Evolutionary conservation across 2,329 filamentous ascomycete species (phyloP).

Genomic region (Colletotrichum spinosum): DNA sequence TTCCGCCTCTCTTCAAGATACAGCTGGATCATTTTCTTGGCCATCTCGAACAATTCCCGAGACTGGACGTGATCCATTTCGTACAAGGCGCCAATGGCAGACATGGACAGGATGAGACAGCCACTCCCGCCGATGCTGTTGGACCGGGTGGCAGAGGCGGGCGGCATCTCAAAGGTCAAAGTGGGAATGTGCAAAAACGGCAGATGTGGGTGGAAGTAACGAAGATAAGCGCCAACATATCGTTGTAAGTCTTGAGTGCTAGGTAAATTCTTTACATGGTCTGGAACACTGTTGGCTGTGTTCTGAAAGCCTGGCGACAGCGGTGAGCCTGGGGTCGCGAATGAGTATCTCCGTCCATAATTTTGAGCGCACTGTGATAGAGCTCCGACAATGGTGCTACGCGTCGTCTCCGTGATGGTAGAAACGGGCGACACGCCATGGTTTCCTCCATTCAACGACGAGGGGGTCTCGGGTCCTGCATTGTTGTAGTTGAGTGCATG

Average conservation of each 20-base stretch:
- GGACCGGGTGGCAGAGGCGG: constrained; percentile 69
- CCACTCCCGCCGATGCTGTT: constrained; percentile 80
- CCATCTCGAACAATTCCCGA: constrained; percentile 88
- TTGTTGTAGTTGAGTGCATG: constrained; percentile 70
- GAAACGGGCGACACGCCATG: constrained; percentile 69
- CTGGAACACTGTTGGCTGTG: constrained; percentile 60
- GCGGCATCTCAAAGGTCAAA: constrained; percentile 85
- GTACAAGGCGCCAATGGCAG: constrained; percentile 79
- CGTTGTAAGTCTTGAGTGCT: constrained; percentile 88
- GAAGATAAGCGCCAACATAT: constrained; percentile 90
- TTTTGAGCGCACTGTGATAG: constrained; percentile 68
- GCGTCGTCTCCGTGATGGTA: constrained; percentile 74
- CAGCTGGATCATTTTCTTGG: constrained; percentile 94
- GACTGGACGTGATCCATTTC: constrained; percentile 85
- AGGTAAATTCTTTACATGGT: constrained; percentile 72
- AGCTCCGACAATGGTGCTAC: constrained; percentile 70
- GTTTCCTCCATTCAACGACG: constrained; percentile 75
- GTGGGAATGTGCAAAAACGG: constrained; percentile 96
- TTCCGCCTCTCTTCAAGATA: constrained; percentile 93
- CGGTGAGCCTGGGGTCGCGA: constrained; percentile 66
- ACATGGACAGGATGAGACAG: constrained; percentile 89
- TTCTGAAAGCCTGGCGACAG: constrained; percentile 64
- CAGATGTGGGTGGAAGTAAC: constrained; percentile 92
- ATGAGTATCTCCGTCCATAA: constrained; percentile 73
- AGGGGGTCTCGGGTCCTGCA: constrained; percentile 77